Percentiles rank a stretch among this genome's conserved stretches.
These are phyloP conservation scores for Stropharia rugosoannulata DNA, from an alignment of 768 basidiomycete species.

Conservation along the genomic window DNA sequence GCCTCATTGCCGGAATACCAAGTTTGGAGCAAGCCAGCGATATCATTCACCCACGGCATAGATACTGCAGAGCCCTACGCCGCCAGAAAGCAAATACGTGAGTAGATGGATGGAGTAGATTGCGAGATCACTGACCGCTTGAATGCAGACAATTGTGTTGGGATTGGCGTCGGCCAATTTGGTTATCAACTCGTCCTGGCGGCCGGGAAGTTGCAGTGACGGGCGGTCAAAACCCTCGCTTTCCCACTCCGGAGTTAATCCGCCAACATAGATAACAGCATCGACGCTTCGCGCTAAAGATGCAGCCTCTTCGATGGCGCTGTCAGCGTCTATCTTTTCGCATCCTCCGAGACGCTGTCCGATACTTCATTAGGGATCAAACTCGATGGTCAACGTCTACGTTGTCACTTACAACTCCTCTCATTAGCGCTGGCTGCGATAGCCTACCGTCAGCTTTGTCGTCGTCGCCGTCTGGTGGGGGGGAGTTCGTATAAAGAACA, in stretches of 20 bases:
- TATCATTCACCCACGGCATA: slow-evolving; percentile 71
- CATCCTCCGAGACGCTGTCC: slow-evolving; percentile 66
- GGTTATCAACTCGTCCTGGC: slow-evolving; percentile 57
- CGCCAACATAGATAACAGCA: slow-evolving; percentile 56
- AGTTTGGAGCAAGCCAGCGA: slow-evolving; percentile 55
- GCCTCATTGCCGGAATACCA: slow-evolving; percentile 70
- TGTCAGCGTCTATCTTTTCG: slow-evolving; percentile 56
- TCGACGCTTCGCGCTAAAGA: slow-evolving; percentile 52
- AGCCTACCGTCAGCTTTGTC: slow-evolving; percentile 39
- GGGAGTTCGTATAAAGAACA: slow-evolving; percentile 67
- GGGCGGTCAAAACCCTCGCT: slow-evolving; percentile 74
- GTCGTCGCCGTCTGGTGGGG: slow-evolving; percentile 44
- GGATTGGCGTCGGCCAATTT: slow-evolving; percentile 53
- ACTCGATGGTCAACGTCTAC: not conserved
- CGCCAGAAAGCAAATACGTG: slow-evolving; percentile 4
- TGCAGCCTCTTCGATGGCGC: slow-evolving; percentile 57
- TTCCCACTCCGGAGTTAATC: slow-evolving; percentile 73
- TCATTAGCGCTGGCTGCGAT: slow-evolving; percentile 68
- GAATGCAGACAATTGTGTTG: slow-evolving; percentile 58
- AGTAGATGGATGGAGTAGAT: not conserved
- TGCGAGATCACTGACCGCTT: slow-evolving; percentile 45
- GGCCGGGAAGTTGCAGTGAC: slow-evolving; percentile 55
- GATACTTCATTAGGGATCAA: not conserved
- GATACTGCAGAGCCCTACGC: slow-evolving; percentile 62
- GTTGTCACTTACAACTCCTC: slow-evolving; percentile 51